Percentiles rank a stretch among this genome's conserved stretches.
phyloP scores from a whole-genome alignment of 345 rosid genomes.

The Hevea brasiliensis region DNA sequence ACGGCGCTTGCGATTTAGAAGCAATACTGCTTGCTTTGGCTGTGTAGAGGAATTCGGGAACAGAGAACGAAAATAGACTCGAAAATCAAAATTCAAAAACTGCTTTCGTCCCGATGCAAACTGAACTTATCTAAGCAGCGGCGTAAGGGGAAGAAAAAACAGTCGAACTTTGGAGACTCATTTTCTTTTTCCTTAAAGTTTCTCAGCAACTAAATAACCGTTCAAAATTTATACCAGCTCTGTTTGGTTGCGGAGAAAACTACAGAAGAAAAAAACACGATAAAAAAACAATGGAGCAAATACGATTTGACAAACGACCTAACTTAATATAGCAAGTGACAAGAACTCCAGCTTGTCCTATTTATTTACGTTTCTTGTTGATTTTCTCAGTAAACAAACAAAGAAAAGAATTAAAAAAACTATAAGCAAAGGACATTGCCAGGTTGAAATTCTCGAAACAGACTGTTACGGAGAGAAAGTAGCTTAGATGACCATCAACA shows the following conservation, averaged over 20 bases:
- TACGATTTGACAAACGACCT: not conserved
- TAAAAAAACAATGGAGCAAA: not conserved
- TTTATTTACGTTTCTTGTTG: not conserved
- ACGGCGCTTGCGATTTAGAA: not conserved
- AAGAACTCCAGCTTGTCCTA: not conserved
- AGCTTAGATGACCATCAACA: constrained; percentile 71
- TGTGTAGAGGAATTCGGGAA: constrained; percentile 21
- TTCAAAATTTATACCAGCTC: not conserved
- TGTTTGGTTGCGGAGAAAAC: constrained; percentile 29
- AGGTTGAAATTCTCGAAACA: constrained; percentile 8
- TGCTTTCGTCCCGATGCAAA: not conserved
- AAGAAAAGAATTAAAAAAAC: not conserved
- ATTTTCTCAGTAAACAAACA: constrained; percentile 31
- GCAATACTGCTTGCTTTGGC: not conserved
- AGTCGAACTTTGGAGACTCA: not conserved
- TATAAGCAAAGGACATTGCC: constrained; percentile 13
- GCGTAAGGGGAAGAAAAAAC: constrained; percentile 12
- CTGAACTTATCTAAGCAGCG: not conserved
- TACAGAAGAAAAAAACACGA: not conserved
- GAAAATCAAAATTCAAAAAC: not conserved
- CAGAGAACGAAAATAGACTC: not conserved
- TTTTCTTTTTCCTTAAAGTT: not conserved
- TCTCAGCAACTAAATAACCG: not conserved
- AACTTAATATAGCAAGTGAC: not conserved
- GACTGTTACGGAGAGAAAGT: too few species aligned